Evolutionary conservation across 176 grass and related monocot species (phyloP), one percentile per base, ranked within the genome.

Genomic region (Paspalum vaginatum): DNA sequence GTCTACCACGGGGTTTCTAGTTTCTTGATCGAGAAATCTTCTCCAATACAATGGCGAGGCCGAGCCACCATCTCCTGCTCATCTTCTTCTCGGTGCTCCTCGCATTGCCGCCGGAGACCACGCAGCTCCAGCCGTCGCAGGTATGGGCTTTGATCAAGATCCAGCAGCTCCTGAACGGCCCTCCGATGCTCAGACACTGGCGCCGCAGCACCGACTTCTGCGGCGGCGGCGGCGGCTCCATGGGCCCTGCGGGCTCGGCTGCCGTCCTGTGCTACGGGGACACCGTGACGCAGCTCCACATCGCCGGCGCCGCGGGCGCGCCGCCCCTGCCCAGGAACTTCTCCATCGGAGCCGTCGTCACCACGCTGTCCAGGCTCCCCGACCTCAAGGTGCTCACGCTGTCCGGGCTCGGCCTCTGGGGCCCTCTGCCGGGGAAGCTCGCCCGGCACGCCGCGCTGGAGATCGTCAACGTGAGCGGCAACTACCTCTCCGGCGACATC

Each of bases 341-440:
- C 75, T 99, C 96, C 71, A 82, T 95, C 22, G 91, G 83, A 5
- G 82, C 86, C 13, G 70, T 95, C 39, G 83, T 93, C 63, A 91
- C 86, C 14, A 91, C 90, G 69, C 88, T 99, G 32, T 89, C 91
- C 15, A 85, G 76, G 85, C 83, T 99, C 62, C 96, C 96, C 6
- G 87, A 95, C 87, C 80, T 99, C 20, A 95, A 93, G 87, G 96
- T 99, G 61, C 92, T 99, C 86, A 87, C 83, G 5, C 70, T 99
- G 11, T 93, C 96, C 41, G 74, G 88, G 15, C 85, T 99, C 62
- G 90, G 96, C 11, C 62, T 99, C 11, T 99, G 96, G 96, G 96
- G 96, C 8, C 84, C 88, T 2, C 15, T 99, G 12, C 90, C 96
- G 2, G 65, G 75, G 46, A 99, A 93, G 81, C 83, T 99, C 4